These are phyloP conservation scores for Thelonectria discophora DNA, from an alignment of 2,329 filamentous ascomycete genomes.

Conservation along the genomic window DNA sequence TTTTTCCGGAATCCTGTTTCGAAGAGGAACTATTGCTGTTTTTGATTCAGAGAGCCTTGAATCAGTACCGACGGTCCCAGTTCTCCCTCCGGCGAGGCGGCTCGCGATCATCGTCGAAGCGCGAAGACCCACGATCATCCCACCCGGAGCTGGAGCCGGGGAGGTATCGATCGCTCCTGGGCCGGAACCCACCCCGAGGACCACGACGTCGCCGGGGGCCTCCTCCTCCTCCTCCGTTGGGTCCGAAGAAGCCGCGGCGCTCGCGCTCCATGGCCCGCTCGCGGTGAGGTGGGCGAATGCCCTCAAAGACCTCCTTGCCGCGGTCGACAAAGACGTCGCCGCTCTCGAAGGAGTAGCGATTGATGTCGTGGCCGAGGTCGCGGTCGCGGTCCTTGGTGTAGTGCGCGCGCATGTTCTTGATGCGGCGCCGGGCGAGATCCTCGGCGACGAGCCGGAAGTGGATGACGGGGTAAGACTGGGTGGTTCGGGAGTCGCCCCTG, in stretches of 20 bases:
- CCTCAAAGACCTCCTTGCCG: conserved; percentile 74
- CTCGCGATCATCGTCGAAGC: conserved; percentile 33
- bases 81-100: conserved; percentile 11
- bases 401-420: conserved; percentile 63
- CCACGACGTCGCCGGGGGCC: conserved; percentile 42
- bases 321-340: conserved; percentile 73
- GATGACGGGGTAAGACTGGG: conserved; percentile 54
- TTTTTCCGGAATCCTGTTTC: no score
- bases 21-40: no score
- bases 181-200: conserved; percentile 41
- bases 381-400: conserved; percentile 55
- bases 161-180: conserved; percentile 47
- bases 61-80: conserved; percentile 25
- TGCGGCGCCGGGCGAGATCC: conserved; percentile 69
- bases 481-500: conserved; percentile 45
- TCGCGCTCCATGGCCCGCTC: conserved; percentile 52
- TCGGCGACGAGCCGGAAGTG: conserved; percentile 67
- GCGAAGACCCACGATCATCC: conserved; percentile 33
- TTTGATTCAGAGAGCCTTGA: no score
- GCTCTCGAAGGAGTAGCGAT: conserved; percentile 78
- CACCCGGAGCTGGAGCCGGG: conserved; percentile 39
- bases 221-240: conserved; percentile 40
- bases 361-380: conserved; percentile 60
- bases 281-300: conserved; percentile 67
- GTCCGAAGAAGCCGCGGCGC: conserved; percentile 49